Conservation (phyloP, 768 basidiomycete species). For the Termitomyces sp. region DNA sequence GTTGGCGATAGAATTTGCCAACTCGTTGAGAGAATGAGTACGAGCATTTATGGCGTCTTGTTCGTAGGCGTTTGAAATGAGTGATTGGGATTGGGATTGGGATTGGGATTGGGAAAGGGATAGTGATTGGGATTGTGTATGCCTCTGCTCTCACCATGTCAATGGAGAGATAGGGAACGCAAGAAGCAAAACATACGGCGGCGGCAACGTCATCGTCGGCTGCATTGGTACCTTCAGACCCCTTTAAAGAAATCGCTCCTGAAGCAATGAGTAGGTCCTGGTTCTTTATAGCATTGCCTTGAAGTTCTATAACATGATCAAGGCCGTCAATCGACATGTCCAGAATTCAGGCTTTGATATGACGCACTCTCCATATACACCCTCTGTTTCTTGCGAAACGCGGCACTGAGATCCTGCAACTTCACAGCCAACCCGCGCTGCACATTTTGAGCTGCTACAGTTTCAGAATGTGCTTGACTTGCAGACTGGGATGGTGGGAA, state of each 20-base stretch:
- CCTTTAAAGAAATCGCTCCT: conserved; percentile 75
- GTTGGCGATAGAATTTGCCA: conserved; percentile 87
- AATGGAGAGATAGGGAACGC: conserved; percentile 8
- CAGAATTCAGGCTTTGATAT: conserved; percentile 17
- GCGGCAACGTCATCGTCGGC: conserved; percentile 90
- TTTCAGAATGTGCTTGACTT: conserved; percentile 42
- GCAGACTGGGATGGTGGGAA: conserved; percentile 56
- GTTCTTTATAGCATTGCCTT: conserved; percentile 97
- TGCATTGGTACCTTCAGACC: conserved; percentile 78
- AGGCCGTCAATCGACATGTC: background rate
- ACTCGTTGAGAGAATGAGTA: conserved; percentile 76
- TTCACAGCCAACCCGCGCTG: conserved; percentile 95
- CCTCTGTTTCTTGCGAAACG: conserved; percentile 96
- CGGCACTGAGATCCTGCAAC: conserved; percentile 87
- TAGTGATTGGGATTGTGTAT: conserved; percentile 31
- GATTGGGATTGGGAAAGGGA: conserved; percentile 33
- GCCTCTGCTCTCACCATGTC: conserved; percentile 15
- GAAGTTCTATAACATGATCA: conserved; percentile 50
- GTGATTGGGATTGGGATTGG: conserved; percentile 37
- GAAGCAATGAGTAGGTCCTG: conserved; percentile 92
- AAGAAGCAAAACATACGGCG: conserved; percentile 50
- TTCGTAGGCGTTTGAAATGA: conserved; percentile 34
- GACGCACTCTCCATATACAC: conserved; percentile 98
- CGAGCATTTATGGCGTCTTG: conserved; percentile 41
- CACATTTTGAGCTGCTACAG: conserved; percentile 83